phyloP scores from a whole-genome alignment of 371 early-diverging fungal species.

The Actinomortierella wolfii region DNA sequence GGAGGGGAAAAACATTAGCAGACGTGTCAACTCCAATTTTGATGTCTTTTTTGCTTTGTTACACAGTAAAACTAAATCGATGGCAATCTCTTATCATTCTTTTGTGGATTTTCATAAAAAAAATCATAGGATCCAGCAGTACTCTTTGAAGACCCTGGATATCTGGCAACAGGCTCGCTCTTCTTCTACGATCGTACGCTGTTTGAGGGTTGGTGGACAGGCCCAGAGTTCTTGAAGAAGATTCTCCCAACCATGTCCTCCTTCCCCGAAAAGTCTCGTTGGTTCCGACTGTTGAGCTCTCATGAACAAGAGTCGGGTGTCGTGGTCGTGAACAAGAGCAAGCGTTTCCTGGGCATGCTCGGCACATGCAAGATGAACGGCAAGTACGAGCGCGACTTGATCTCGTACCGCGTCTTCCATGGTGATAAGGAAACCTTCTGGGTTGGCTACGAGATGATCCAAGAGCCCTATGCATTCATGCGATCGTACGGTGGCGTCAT shows the following conservation, averaged over 20 bases:
- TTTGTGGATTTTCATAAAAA: neutral
- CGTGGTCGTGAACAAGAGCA: slow-evolving; percentile 62
- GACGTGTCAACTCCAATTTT: too few relatives aligned
- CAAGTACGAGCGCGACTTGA: slow-evolving; percentile 44
- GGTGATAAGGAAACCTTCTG: slow-evolving; percentile 70
- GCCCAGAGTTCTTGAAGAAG: slow-evolving; percentile 51
- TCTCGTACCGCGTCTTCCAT: slow-evolving; percentile 52
- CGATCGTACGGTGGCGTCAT: slow-evolving; percentile 58
- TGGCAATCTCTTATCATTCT: neutral
- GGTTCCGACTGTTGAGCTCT: slow-evolving; percentile 49
- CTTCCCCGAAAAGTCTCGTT: slow-evolving; percentile 49
- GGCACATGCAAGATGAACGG: slow-evolving; percentile 54
- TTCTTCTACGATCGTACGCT: slow-evolving; percentile 71
- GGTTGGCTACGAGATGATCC: slow-evolving; percentile 64
- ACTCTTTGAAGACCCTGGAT: slow-evolving; percentile 62
- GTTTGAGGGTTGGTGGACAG: slow-evolving; percentile 44
- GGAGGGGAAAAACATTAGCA: neutral
- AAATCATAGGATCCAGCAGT: slow-evolving; percentile 50
- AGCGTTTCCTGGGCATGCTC: slow-evolving; percentile 56
- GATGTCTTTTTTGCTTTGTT: neutral
- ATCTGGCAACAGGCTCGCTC: slow-evolving; percentile 58
- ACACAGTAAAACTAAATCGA: too few relatives aligned
- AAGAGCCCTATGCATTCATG: slow-evolving; percentile 60
- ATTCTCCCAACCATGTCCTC: slow-evolving; percentile 53
- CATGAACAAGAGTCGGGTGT: slow-evolving; percentile 73